Conservation (phyloP, 192 early-diverging fungal species). For the Coemansia sp. region DNA sequence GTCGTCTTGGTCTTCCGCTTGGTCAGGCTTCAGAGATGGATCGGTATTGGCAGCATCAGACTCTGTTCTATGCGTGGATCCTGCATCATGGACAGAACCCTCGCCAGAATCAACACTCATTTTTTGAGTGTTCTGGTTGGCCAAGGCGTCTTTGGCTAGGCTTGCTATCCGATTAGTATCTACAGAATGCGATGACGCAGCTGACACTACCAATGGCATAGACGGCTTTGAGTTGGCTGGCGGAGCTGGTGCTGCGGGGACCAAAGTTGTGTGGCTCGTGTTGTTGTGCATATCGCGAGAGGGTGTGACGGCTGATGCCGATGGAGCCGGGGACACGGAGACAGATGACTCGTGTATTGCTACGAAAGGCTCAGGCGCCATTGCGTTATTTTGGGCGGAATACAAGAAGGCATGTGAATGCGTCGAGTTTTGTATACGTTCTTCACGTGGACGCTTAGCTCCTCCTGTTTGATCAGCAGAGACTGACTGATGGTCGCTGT, state of each 20-base stretch:
- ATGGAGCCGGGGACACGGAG: constrained; percentile 18
- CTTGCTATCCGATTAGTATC: not conserved
- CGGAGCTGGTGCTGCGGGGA: not conserved
- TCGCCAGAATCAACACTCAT: constrained; percentile 1
- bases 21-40: not conserved
- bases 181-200: not conserved
- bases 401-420: not conserved
- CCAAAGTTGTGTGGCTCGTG: not conserved
- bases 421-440: constrained; percentile 2
- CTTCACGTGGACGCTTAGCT: constrained; percentile 23
- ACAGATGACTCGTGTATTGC: constrained; percentile 12
- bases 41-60: not conserved
- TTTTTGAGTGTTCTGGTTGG: not conserved
- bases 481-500: constrained; percentile 8
- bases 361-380: not conserved
- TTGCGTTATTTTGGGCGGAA: not conserved
- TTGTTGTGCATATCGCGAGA: constrained; percentile 6
- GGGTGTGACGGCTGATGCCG: constrained; percentile 3
- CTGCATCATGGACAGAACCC: not conserved
- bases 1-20: not conserved
- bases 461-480: constrained; percentile 15
- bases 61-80: not conserved
- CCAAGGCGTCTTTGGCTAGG: not conserved
- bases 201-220: not conserved
- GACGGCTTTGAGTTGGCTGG: not conserved